phyloP scores from a whole-genome alignment of 1,284 basidiomycete genomes.

The Leccinum laetum region DNA sequence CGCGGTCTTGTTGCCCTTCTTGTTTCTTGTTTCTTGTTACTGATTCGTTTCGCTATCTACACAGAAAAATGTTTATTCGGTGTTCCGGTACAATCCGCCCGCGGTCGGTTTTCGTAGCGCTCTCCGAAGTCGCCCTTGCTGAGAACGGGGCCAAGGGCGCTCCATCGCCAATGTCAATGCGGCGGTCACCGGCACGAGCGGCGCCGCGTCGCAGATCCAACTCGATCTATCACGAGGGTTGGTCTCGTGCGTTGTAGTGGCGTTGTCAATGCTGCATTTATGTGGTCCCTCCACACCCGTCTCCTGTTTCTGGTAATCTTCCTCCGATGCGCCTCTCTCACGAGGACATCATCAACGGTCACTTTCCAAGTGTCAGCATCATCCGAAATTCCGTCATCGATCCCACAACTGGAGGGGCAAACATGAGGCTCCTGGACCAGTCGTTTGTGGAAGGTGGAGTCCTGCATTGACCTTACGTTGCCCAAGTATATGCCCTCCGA shows the following conservation, averaged over 20 bases:
- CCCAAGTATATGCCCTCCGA: no score
- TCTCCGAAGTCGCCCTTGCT: conserved; percentile 33
- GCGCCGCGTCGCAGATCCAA: neutral
- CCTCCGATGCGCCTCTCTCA: neutral
- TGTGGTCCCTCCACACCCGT: neutral
- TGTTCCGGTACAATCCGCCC: conserved; percentile 48
- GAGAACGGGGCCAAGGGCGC: conserved; percentile 31
- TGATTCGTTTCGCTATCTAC: neutral
- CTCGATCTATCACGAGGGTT: neutral
- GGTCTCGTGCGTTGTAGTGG: neutral
- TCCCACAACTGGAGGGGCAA: neutral
- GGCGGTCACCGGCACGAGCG: conserved; percentile 15
- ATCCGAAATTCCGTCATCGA: neutral
- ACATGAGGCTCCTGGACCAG: neutral
- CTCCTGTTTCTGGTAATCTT: neutral
- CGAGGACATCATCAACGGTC: neutral
- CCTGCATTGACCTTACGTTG: no score
- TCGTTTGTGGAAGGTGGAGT: no score
- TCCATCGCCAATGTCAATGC: conserved; percentile 31
- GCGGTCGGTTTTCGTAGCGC: conserved; percentile 51
- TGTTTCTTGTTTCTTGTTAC: no score
- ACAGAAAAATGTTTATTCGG: conserved; percentile 58
- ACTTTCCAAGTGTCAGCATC: neutral
- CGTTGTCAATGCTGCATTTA: neutral
- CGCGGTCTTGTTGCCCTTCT: conserved; percentile 6